Conservation (phyloP, 2,329 filamentous ascomycete species). For the Diaporthe helianthi region DNA sequence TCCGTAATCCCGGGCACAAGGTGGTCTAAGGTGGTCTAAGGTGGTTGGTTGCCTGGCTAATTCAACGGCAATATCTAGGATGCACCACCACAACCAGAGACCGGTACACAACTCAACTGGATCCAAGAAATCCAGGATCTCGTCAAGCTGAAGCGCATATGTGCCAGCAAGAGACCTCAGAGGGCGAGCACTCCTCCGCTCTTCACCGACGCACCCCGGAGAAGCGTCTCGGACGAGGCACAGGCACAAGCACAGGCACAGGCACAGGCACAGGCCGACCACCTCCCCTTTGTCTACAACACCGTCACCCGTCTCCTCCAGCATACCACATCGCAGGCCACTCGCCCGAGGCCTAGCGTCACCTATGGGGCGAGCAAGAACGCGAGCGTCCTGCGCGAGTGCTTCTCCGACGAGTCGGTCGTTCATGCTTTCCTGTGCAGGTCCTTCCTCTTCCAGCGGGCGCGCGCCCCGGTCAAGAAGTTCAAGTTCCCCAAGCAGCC, state of each 20-base stretch:
- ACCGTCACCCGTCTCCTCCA: slow-evolving; percentile 54
- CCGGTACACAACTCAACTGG: slow-evolving; percentile 29
- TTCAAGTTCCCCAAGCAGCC: slow-evolving; percentile 34
- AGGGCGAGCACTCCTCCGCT: slow-evolving; percentile 47
- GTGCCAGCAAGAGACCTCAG: slow-evolving; percentile 43
- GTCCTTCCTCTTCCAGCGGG: slow-evolving; percentile 69
- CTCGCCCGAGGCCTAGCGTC: slow-evolving; percentile 42
- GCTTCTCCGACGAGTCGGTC: slow-evolving; percentile 57
- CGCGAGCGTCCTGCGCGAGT: slow-evolving; percentile 49
- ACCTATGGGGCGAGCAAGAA: slow-evolving; percentile 56
- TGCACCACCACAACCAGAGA: background rate
- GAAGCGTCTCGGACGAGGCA: slow-evolving; percentile 35
- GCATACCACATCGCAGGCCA: slow-evolving; percentile 48
- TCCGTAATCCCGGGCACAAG: background rate
- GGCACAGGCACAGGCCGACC: slow-evolving; percentile 34
- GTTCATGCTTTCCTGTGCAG: slow-evolving; percentile 67
- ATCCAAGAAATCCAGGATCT: slow-evolving; percentile 51
- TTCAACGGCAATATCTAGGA: slow-evolving; percentile 7
- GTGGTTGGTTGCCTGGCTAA: no score
- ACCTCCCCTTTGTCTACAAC: slow-evolving; percentile 57
- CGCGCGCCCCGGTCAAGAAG: slow-evolving; percentile 47
- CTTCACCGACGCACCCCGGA: slow-evolving; percentile 40
- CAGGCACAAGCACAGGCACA: no score
- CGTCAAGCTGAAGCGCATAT: slow-evolving; percentile 53
- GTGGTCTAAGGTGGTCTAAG: no score